Conservation (phyloP, 106 monocot species). For the Hemerocallis citrina region DNA sequence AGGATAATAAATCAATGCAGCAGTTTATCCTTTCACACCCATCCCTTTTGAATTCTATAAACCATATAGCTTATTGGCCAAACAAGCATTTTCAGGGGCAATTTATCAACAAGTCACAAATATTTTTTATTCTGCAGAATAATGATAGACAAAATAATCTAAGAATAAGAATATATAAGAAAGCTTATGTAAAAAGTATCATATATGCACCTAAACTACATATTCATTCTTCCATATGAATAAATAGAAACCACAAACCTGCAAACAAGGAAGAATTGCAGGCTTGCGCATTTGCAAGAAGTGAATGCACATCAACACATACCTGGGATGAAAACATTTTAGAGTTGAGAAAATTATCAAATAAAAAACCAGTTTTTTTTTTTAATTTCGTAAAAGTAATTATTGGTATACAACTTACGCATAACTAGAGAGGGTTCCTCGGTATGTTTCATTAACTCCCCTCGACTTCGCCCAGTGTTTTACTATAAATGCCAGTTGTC, state of each 20-base stretch:
- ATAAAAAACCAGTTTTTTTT: neutral
- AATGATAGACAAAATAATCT: neutral
- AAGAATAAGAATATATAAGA: neutral
- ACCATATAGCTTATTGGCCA: too few species aligned
- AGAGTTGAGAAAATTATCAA: conserved; percentile 6
- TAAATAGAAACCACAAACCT: conserved; percentile 36
- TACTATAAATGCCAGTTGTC: conserved; percentile 85
- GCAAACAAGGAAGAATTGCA: conserved; percentile 93
- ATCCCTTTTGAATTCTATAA: too few species aligned
- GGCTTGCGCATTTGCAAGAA: conserved; percentile 79
- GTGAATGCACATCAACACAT: conserved; percentile 99
- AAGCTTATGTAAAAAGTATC: neutral
- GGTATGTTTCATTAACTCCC: conserved; percentile 92
- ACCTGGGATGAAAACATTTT: conserved; percentile 35
- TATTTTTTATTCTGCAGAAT: too few species aligned
- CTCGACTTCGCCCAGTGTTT: conserved; percentile 98
- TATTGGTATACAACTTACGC: conserved; percentile 51
- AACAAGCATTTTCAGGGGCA: too few species aligned
- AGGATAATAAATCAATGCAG: too few species aligned
- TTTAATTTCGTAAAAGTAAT: neutral
- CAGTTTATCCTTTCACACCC: too few species aligned
- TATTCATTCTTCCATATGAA: neutral
- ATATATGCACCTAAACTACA: neutral
- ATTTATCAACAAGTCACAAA: too few species aligned
- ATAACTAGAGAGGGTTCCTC: conserved; percentile 97